Evolutionary conservation across 306 rosid species (phyloP), one percentile per base, ranked within the genome.

Genomic region (Glycine latifolia): DNA sequence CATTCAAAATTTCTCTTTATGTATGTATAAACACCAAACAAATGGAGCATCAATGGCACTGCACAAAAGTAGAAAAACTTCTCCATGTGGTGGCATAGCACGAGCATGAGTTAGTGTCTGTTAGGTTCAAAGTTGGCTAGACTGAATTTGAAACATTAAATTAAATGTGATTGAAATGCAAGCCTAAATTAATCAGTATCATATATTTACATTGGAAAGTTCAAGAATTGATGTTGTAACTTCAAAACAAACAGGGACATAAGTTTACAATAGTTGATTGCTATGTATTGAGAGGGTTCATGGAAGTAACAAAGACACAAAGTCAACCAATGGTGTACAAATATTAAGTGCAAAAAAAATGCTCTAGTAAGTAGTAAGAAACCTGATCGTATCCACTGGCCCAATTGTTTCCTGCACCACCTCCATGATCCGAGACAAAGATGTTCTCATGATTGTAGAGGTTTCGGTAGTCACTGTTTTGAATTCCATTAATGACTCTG

Each of bases 341-440:
- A 73, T 71, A 83, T 17, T 46, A 50, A 47, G 44, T 13, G 54
- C 7, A 76, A 67, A 53, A 76, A 76, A 67, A 53, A 65, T 39
- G 13, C 10, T 75, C 50, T 44, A 60, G 75, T 73, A 37, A 0
- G 71, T 8, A 14, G 49, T 4, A 65, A 77, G 79, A 76, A 77
- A 95, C 99, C 99, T 95, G 99, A 84, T 93, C 91, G 53, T 95
- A 95, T 56, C 99, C 99, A 79, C 98, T 95, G 62, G 98, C 99
- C 99, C 98, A 95, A 81, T 86, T 95, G 87, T 95, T 95, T 78
- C 99, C 99, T 0, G 99, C 99, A 59, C 99, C 99, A 14, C 99
- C 99, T 41, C 99, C 99, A 78, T 95, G 96, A 83, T 95, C 99
- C 0, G 99, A 78, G 87, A 95, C 86, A 83, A 93, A 95, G 81